Conservation (phyloP, 1,284 basidiomycete species). For the Ganoderma lucidum region DNA sequence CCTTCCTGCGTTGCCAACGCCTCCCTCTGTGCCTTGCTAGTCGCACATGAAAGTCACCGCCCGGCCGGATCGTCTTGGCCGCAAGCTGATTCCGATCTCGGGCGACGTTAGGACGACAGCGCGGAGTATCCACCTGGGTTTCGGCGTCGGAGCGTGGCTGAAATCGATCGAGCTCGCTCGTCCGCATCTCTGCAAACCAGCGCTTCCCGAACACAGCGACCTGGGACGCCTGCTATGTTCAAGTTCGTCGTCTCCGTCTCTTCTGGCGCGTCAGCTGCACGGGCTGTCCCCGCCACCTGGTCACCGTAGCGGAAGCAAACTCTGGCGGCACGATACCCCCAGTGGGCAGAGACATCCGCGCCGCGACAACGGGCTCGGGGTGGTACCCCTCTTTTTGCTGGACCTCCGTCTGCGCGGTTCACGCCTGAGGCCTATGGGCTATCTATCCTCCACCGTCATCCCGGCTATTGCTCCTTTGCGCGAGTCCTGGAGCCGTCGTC, state of each 20-base stretch:
- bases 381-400: conserved; percentile 35
- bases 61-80: neutral
- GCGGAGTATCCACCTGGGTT: conserved; percentile 27
- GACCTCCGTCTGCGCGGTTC: conserved; percentile 24
- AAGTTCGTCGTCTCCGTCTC: conserved; percentile 31
- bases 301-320: conserved; percentile 46
- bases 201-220: conserved; percentile 28
- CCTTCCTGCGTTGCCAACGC: conserved; percentile 11
- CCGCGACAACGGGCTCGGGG: conserved; percentile 34
- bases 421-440: conserved; percentile 42
- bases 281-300: conserved; percentile 32
- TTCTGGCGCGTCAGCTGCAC: conserved; percentile 25
- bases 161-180: conserved; percentile 33
- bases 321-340: conserved; percentile 41
- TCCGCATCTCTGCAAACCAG: conserved; percentile 26
- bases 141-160: conserved; percentile 33
- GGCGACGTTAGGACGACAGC: conserved; percentile 7
- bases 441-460: conserved; percentile 34
- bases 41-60: neutral
- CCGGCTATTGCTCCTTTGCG: conserved; percentile 31
- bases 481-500: conserved; percentile 28
- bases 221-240: conserved; percentile 31
- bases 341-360: conserved; percentile 34
- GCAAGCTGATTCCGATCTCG: conserved; percentile 1
- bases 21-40: neutral